phyloP scores from a whole-genome alignment of 768 basidiomycete genomes.

The Amylocystis lapponica region DNA sequence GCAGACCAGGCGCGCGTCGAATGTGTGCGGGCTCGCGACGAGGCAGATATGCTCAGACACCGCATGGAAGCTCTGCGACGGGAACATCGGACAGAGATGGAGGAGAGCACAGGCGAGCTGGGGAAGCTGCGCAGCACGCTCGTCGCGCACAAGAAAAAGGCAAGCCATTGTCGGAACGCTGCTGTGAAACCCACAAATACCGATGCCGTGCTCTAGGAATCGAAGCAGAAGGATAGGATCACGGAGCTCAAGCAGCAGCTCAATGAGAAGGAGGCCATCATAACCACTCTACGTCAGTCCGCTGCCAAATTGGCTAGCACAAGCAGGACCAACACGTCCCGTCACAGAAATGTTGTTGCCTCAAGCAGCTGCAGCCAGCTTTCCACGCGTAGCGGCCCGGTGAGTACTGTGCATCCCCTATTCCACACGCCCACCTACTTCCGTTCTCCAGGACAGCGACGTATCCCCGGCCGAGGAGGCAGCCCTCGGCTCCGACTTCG shows the following conservation, averaged over 20 bases:
- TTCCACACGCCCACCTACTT: too few species aligned
- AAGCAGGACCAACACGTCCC: too few species aligned
- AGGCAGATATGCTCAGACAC: background rate
- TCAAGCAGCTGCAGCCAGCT: too few species aligned
- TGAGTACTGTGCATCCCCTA: too few species aligned
- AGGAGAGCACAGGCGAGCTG: background rate
- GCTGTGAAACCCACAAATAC: background rate
- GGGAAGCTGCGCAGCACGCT: background rate
- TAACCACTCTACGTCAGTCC: too few species aligned
- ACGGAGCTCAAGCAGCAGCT: background rate
- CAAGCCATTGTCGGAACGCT: background rate
- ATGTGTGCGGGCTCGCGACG: background rate
- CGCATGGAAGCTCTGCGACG: background rate
- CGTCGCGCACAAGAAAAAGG: slow-evolving; percentile 5
- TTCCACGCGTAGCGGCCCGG: too few species aligned
- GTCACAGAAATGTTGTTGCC: too few species aligned
- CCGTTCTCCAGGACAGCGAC: too few species aligned
- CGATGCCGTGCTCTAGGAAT: background rate
- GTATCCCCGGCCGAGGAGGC: too few species aligned
- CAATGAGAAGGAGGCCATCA: background rate
- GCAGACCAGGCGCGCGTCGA: slow-evolving; percentile 1
- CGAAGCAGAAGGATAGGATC: slow-evolving; percentile 3
- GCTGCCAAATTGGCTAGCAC: too few species aligned
- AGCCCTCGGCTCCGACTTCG: background rate
- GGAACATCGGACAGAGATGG: background rate